Percentiles rank a stretch among this genome's conserved stretches.
Evolutionary conservation across 2,329 filamentous ascomycete genomes (phyloP).

Genomic region (Aschersonia sp.): DNA sequence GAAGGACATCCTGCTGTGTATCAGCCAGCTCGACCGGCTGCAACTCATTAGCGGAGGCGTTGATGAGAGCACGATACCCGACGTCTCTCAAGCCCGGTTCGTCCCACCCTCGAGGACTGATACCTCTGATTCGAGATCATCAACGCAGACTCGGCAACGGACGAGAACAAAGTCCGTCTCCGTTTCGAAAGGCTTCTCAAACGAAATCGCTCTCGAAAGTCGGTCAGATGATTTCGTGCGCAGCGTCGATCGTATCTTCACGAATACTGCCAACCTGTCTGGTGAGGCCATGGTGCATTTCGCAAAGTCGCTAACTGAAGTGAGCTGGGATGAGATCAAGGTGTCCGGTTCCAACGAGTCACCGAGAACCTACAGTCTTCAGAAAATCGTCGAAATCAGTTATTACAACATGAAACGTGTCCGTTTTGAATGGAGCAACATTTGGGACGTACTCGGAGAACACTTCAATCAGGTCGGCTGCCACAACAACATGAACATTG

Average conservation of each 20-base stretch:
- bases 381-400: conserved; percentile 96
- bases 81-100: conserved; percentile 74
- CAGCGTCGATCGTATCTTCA: conserved; percentile 90
- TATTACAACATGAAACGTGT: conserved; percentile 99
- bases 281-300: conserved; percentile 95
- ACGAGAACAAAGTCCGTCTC: conserved; percentile 37
- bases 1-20: conserved; percentile 89
- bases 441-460: conserved; percentile 94
- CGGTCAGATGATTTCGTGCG: conserved; percentile 87
- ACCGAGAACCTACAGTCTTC: conserved; percentile 88
- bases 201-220: conserved; percentile 81
- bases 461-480: conserved; percentile 98
- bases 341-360: conserved; percentile 93
- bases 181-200: conserved; percentile 49
- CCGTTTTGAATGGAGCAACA: conserved; percentile 94
- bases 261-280: conserved; percentile 83
- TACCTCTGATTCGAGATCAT: conserved; percentile 46
- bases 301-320: conserved; percentile 79
- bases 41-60: conserved; percentile 92
- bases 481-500: conserved; percentile 89
- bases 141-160: conserved; percentile 42
- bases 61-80: conserved; percentile 81
- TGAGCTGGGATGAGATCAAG: conserved; percentile 98
- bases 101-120: conserved; percentile 43
- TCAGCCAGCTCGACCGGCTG: conserved; percentile 88